Percentiles rank a stretch among this genome's conserved stretches.
Conservation (phyloP, 2,329 filamentous ascomycete species). For the Trichoderma sp. region DNA sequence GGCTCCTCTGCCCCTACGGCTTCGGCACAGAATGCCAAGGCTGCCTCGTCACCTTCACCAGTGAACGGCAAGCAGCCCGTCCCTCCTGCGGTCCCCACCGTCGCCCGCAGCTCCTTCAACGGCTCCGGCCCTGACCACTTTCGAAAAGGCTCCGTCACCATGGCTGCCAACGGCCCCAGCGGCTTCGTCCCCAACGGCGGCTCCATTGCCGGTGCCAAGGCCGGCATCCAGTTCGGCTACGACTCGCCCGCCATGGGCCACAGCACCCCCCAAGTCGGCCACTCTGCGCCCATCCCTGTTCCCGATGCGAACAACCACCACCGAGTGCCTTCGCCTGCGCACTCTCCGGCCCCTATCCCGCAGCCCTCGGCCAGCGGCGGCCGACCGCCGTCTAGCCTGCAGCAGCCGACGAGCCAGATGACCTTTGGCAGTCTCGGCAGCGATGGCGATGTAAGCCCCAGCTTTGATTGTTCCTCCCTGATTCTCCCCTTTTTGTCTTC, state of each 20-base stretch:
- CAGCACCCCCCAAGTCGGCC: constrained; percentile 63
- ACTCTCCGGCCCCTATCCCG: constrained; percentile 91
- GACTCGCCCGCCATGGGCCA: constrained; percentile 68
- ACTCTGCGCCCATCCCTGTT: constrained; percentile 63
- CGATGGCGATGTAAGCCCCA: constrained; percentile 73
- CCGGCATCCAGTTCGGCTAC: constrained; percentile 77
- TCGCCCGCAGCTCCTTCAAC: constrained; percentile 68
- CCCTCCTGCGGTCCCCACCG: constrained; percentile 68
- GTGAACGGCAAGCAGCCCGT: constrained; percentile 82
- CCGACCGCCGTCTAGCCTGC: constrained; percentile 76
- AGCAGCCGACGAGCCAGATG: constrained; percentile 67
- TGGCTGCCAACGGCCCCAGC: constrained; percentile 78
- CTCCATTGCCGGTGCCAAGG: constrained; percentile 57
- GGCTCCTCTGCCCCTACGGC: constrained; percentile 50
- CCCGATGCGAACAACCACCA: constrained; percentile 58
- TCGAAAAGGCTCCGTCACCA: constrained; percentile 88
- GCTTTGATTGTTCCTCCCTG: no score
- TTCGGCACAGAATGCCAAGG: constrained; percentile 59
- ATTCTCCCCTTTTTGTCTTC: constrained; percentile 3
- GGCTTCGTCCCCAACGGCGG: constrained; percentile 78
- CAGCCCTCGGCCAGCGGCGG: constrained; percentile 82
- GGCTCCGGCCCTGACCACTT: constrained; percentile 71
- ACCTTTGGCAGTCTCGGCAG: constrained; percentile 83
- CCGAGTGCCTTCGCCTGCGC: constrained; percentile 78
- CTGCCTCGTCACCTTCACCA: constrained; percentile 67